Conservation (phyloP, 176 grass and related monocot species). For the Themeda triandra region DNA sequence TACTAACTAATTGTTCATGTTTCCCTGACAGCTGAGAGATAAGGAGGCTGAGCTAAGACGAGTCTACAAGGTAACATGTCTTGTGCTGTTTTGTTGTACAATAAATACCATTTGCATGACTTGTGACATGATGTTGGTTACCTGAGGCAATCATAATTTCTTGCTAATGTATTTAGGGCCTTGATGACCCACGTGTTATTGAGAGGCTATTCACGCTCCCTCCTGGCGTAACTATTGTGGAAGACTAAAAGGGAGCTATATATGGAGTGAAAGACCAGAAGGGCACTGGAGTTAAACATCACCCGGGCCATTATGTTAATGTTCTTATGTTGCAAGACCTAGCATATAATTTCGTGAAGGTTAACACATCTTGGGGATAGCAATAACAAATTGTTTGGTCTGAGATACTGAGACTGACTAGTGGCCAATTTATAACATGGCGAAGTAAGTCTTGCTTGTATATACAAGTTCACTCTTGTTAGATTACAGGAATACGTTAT, state of each 20-base stretch:
- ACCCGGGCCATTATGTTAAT: background rate
- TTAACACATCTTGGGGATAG: background rate
- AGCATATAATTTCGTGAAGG: background rate
- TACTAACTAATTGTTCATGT: background rate
- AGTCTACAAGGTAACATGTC: constrained; percentile 9
- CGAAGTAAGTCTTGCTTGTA: no score
- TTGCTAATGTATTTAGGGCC: background rate
- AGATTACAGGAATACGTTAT: background rate
- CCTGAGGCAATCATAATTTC: background rate
- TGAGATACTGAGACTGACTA: background rate
- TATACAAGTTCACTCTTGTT: background rate
- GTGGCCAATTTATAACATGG: no score
- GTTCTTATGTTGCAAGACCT: background rate
- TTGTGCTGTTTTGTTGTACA: background rate
- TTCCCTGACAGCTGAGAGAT: background rate
- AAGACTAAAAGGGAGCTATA: background rate
- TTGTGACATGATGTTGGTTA: background rate
- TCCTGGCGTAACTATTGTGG: background rate
- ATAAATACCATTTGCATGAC: background rate
- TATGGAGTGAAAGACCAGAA: background rate
- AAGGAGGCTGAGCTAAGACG: background rate
- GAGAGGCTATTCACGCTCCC: background rate
- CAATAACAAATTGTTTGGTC: background rate
- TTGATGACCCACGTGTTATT: background rate
- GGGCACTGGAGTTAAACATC: background rate